Evolutionary conservation across 441 rosid genomes (phyloP), one percentile per base, ranked within the genome.

Genomic region (Jatropha podagrica): DNA sequence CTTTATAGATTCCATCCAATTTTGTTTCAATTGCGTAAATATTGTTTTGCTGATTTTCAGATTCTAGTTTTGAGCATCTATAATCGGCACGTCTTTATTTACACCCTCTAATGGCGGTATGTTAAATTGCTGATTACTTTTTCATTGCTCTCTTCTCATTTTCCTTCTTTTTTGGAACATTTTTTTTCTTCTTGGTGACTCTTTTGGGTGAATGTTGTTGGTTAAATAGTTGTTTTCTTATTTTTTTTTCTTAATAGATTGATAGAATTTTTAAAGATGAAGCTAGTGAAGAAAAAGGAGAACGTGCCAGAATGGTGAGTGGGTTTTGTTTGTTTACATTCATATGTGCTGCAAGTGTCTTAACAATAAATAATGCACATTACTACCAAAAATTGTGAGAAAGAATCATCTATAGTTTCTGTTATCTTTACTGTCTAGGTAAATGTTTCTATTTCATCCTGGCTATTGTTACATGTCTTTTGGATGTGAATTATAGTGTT

Each of bases 231-330:
- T 58, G 23, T 46, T 62, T 48, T 44, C n/a, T 67, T 52, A 17
- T 72, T 66, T 62, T 55, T 59, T 41, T 69, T 76, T 63, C 51
- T 54, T 38, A 61, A 20, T 66, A 95, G 99, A 75, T 88, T 76
- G 93, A 93, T 40, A 88, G 49, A 72, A 92, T 96, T 78, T 73
- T 96, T 74, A 96, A 91, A 86, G 94, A 96, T 88, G 98, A 96
- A 51, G 99, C 99, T 73, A 92, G 76, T 63, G 99, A 92, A 82
- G 99, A 96, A 85, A 96, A 94, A 77, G 99, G 99, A 68, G 97
- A 92, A 75, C 97, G 97, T 68, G 99, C 99, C 69, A 86, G 98
- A 84, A 89, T 96, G 99, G 98, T 96, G 69, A 86, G 32, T 32
- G 92, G 58, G 6, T 37, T 51, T 65, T 15, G 46, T 20, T 42